These are phyloP conservation scores for Sugiyamaella paludigena DNA, from an alignment of 1,139 yeast genomes.

Conservation along the genomic window DNA sequence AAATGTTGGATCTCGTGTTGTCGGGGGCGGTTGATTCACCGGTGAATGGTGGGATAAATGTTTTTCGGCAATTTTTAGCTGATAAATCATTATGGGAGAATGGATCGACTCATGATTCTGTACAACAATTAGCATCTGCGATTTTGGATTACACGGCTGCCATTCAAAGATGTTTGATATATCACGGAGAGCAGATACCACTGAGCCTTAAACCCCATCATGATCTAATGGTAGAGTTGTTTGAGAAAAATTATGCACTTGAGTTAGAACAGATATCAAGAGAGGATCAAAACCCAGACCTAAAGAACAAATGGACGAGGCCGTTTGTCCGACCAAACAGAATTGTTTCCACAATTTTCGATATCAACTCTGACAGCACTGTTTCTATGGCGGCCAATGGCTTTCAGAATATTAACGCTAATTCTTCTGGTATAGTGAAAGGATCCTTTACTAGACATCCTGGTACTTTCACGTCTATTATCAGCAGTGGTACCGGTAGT, in stretches of 20 bases:
- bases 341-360: not conserved
- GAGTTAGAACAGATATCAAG: conserved; percentile 48
- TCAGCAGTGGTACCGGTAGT: too few species aligned
- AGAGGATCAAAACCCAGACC: not conserved
- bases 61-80: conserved; percentile 67
- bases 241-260: conserved; percentile 61
- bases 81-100: conserved; percentile 2
- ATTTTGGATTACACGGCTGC: conserved; percentile 69
- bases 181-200: conserved; percentile 70
- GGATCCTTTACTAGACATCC: too few species aligned
- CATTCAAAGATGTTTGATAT: conserved; percentile 61
- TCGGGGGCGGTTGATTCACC: conserved; percentile 92
- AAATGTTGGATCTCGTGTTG: conserved; percentile 59
- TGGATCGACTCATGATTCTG: conserved; percentile 45
- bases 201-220: conserved; percentile 60
- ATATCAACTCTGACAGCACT: not conserved
- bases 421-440: too few species aligned
- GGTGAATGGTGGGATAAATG: conserved; percentile 88
- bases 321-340: conserved; percentile 3
- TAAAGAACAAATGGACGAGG: conserved; percentile 4
- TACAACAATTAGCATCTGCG: conserved; percentile 34
- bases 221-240: conserved; percentile 61
- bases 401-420: too few species aligned
- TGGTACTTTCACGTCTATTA: too few species aligned
- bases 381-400: too few species aligned